phyloP scores from a whole-genome alignment of 768 basidiomycete genomes.

The Hortiboletus flavorubellus region DNA sequence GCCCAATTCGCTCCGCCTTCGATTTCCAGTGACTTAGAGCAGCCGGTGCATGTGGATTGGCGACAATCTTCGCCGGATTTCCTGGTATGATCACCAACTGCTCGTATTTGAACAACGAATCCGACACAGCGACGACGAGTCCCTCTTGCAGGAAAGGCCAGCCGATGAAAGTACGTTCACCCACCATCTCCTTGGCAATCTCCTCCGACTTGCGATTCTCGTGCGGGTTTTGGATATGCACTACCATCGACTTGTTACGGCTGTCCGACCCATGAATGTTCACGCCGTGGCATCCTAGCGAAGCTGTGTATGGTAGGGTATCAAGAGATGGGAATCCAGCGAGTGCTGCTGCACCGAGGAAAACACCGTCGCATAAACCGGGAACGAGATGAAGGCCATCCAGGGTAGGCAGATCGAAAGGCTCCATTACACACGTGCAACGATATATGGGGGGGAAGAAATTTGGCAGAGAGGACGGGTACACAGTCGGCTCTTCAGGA shows the following conservation, averaged over 20 bases:
- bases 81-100: constrained; percentile 53
- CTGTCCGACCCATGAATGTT: constrained; percentile 92
- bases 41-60: constrained; percentile 69
- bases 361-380: constrained; percentile 86
- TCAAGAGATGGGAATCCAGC: constrained; percentile 97
- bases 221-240: constrained; percentile 75
- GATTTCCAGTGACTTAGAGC: constrained; percentile 73
- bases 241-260: constrained; percentile 90
- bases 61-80: constrained; percentile 52
- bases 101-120: constrained; percentile 85
- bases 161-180: constrained; percentile 70
- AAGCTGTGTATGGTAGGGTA: constrained; percentile 76
- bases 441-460: constrained; percentile 89
- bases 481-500: constrained; percentile 56
- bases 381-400: constrained; percentile 79
- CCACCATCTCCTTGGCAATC: constrained; percentile 72
- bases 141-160: constrained; percentile 98
- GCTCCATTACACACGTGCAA: constrained; percentile 75
- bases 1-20: constrained; percentile 80
- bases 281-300: constrained; percentile 82
- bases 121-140: constrained; percentile 80
- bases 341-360: constrained; percentile 78
- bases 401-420: constrained; percentile 87
- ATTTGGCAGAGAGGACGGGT: constrained; percentile 90
- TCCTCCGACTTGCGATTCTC: constrained; percentile 67